Percentiles rank a stretch among this genome's conserved stretches.
phyloP scores from a whole-genome alignment of 2,329 filamentous ascomycete genomes.

The Calonectria leucothoes region DNA sequence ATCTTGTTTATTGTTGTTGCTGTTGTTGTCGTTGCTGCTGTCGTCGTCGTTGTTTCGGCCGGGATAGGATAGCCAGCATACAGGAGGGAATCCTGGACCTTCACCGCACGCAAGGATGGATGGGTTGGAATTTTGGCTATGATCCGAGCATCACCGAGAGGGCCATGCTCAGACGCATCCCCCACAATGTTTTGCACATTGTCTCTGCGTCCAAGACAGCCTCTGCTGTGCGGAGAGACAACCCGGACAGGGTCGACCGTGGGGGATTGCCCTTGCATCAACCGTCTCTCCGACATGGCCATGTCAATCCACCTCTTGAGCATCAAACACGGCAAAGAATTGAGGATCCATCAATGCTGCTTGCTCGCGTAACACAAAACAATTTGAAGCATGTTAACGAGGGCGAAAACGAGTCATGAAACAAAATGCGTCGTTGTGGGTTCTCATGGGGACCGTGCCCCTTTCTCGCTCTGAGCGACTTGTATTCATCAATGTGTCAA shows the following conservation, averaged over 20 bases:
- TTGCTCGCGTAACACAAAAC: background rate
- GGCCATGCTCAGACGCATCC: background rate
- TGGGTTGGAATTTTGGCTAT: background rate
- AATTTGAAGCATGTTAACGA: background rate
- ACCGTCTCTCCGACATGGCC: background rate
- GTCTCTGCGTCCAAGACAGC: background rate
- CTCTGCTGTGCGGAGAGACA: background rate
- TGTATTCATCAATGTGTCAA: slow-evolving; percentile 9
- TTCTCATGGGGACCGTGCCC: slow-evolving; percentile 16
- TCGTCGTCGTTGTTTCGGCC: background rate
- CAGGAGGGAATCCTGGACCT: too few species aligned
- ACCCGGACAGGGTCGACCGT: background rate
- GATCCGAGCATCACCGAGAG: background rate
- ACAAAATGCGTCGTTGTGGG: background rate
- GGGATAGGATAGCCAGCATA: background rate
- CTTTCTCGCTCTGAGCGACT: slow-evolving; percentile 6
- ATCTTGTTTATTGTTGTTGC: too few species aligned
- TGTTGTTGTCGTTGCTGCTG: too few species aligned
- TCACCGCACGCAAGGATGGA: background rate
- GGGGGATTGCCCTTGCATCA: background rate
- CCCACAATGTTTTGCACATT: background rate
- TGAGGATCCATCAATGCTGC: background rate
- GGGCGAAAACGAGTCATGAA: background rate
- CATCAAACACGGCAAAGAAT: background rate
- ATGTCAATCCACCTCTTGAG: background rate